A percentile compares a stretch with the other conserved stretches of the same genome.
phyloP scores from a whole-genome alignment of 1,139 yeast genomes.

The Debaryomycetaceae sp. region DNA sequence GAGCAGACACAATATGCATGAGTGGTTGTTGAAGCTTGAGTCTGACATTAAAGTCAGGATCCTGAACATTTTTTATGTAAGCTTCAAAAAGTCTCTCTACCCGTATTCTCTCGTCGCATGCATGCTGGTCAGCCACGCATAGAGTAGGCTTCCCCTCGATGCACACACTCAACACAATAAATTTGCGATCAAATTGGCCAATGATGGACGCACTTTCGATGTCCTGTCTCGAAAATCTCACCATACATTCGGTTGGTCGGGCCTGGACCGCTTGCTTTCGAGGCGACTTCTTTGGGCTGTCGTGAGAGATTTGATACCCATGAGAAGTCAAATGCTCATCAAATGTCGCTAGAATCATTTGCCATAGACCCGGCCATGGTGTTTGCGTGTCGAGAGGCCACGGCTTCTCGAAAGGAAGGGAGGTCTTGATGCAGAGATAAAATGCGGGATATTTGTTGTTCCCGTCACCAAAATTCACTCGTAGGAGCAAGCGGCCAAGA shows the following conservation, averaged over 20 bases:
- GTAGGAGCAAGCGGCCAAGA: too few relatives aligned
- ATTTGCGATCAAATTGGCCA: constrained; percentile 49
- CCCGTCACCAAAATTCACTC: constrained; percentile 21
- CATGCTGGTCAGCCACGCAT: constrained; percentile 61
- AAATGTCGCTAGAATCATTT: constrained; percentile 19
- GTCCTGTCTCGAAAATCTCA: too few relatives aligned
- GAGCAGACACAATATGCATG: constrained; percentile 10
- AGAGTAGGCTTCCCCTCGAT: constrained; percentile 9
- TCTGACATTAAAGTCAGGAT: constrained; percentile 7
- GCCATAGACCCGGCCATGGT: constrained; percentile 2
- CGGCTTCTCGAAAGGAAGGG: too few relatives aligned
- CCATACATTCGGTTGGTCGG: too few relatives aligned
- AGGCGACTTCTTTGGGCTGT: too few relatives aligned
- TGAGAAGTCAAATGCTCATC: constrained; percentile 2
- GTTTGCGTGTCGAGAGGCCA: background rate
- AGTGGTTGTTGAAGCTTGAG: constrained; percentile 6
- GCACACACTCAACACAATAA: constrained; percentile 30
- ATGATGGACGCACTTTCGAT: constrained; percentile 8
- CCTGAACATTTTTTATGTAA: constrained; percentile 11
- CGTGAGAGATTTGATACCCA: background rate
- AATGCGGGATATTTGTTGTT: constrained; percentile 23
- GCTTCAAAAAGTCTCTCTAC: constrained; percentile 37
- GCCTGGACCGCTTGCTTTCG: too few relatives aligned
- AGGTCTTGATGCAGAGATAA: too few relatives aligned
- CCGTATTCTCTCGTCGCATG: constrained; percentile 60